Conservation (phyloP, 305 asterid species). For the Striga hermonthica region DNA sequence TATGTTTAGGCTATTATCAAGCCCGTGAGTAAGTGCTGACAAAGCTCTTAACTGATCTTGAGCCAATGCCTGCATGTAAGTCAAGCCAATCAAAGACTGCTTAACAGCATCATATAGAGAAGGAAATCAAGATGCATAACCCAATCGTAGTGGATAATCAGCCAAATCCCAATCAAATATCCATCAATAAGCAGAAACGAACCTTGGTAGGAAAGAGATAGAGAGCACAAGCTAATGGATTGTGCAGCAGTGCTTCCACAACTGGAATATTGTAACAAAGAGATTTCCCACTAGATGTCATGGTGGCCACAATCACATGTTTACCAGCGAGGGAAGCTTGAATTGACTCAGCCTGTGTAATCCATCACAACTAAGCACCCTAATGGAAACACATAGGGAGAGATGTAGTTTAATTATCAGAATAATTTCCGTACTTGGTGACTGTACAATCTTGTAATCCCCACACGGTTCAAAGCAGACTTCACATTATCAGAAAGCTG, state of each 20-base stretch:
- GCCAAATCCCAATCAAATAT: slow-evolving; percentile 28
- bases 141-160: slow-evolving; percentile 20
- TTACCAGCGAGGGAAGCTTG: slow-evolving; percentile 87
- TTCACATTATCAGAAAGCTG: slow-evolving; percentile 59
- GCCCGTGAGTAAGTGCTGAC: slow-evolving; percentile 52
- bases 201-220: slow-evolving; percentile 98
- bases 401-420: slow-evolving; percentile 20
- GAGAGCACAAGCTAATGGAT: slow-evolving; percentile 73
- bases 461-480: slow-evolving; percentile 62
- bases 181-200: slow-evolving; percentile 24
- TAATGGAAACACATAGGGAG: slow-evolving; percentile 24
- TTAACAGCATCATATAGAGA: slow-evolving; percentile 24
- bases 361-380: slow-evolving; percentile 27
- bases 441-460: slow-evolving; percentile 73
- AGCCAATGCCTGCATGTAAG: slow-evolving; percentile 76
- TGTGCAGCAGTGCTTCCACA: slow-evolving; percentile 63
- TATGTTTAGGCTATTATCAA: slow-evolving; percentile 59
- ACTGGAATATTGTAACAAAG: slow-evolving; percentile 97
- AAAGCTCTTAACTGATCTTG: slow-evolving; percentile 92
- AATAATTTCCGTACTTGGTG: slow-evolving; percentile 63
- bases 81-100: slow-evolving; percentile 28
- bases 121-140: slow-evolving; percentile 26
- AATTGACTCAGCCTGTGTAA: slow-evolving; percentile 68
- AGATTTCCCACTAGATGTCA: slow-evolving; percentile 99
- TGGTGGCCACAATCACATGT: slow-evolving; percentile 86